A percentile compares a stretch with the other conserved stretches of the same genome.
phyloP scores from a whole-genome alignment of 1,284 basidiomycete species.

The Irpex lacteus region DNA sequence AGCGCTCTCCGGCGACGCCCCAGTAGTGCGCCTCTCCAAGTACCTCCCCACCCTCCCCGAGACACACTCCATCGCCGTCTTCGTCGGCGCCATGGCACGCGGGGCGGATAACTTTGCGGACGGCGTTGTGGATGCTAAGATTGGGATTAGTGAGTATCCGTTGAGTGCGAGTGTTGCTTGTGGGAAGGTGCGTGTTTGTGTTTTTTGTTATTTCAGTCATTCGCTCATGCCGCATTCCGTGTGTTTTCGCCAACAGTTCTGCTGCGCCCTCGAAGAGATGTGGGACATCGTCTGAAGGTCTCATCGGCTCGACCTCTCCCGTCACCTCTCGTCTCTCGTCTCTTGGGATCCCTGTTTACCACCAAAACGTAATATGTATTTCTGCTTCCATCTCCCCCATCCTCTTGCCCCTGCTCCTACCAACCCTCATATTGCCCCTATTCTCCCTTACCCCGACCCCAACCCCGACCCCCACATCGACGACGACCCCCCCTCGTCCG shows the following conservation, averaged over 20 bases:
- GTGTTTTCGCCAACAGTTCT: too few species aligned
- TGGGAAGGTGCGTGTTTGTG: constrained; percentile 73
- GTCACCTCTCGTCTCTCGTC: constrained; percentile 9
- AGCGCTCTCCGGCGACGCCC: constrained; percentile 93
- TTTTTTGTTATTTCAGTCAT: too few species aligned
- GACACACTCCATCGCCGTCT: constrained; percentile 90
- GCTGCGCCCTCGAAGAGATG: constrained; percentile 38
- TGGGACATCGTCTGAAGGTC: constrained; percentile 34
- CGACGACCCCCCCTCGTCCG: background rate
- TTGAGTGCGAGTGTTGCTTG: constrained; percentile 95
- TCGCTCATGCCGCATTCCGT: too few species aligned
- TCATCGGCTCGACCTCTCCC: too few species aligned
- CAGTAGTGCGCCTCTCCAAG: constrained; percentile 76
- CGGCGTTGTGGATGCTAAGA: constrained; percentile 93
- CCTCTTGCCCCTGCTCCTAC: constrained; percentile 11
- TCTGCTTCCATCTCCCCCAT: constrained; percentile 8
- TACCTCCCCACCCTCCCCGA: constrained; percentile 84
- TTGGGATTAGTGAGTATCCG: constrained; percentile 93
- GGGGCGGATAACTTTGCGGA: constrained; percentile 98
- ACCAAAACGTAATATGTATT: constrained; percentile 9
- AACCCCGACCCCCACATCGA: too few species aligned
- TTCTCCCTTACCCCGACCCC: too few species aligned
- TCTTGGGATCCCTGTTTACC: constrained; percentile 3
- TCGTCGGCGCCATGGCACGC: constrained; percentile 97
- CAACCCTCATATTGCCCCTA: constrained; percentile 1